Conservation (phyloP, 495 filamentous ascomycete species). For the Penicillium canariense region DNA sequence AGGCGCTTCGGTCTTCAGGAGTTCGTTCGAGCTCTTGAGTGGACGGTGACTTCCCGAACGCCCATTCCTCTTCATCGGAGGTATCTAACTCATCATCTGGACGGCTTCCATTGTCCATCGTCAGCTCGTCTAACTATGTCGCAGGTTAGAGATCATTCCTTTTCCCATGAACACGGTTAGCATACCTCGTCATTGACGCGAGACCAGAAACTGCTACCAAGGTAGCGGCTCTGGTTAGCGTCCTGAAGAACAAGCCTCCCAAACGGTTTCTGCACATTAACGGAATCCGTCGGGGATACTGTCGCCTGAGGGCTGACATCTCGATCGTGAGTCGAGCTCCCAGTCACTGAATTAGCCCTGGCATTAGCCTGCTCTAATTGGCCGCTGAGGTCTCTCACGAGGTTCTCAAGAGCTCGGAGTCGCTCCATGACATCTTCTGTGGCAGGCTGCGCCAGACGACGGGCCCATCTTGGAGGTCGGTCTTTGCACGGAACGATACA, state of each 20-base stretch:
- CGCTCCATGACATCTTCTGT: constrained; percentile 50
- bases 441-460: constrained; percentile 39
- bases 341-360: constrained; percentile 19
- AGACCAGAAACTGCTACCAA: constrained; percentile 54
- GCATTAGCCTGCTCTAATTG: constrained; percentile 46
- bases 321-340: constrained; percentile 10
- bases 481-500: constrained; percentile 51
- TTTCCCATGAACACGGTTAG: not conserved
- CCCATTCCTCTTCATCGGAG: constrained; percentile 41
- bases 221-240: constrained; percentile 41
- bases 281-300: constrained; percentile 2
- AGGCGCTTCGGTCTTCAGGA: constrained; percentile 51
- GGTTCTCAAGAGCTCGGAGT: constrained; percentile 49
- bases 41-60: constrained; percentile 24
- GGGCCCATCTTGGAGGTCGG: constrained; percentile 51
- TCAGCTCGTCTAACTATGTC: constrained; percentile 42
- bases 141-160: not conserved
- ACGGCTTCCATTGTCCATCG: constrained; percentile 28
- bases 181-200: constrained; percentile 53
- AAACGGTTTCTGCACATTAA: constrained; percentile 32
- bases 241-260: constrained; percentile 45
- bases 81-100: constrained; percentile 29
- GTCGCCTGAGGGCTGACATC: not conserved
- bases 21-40: constrained; percentile 40
- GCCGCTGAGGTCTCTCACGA: constrained; percentile 55